phyloP scores from a whole-genome alignment of 192 early-diverging fungal species.

The Dissophora ornata region DNA sequence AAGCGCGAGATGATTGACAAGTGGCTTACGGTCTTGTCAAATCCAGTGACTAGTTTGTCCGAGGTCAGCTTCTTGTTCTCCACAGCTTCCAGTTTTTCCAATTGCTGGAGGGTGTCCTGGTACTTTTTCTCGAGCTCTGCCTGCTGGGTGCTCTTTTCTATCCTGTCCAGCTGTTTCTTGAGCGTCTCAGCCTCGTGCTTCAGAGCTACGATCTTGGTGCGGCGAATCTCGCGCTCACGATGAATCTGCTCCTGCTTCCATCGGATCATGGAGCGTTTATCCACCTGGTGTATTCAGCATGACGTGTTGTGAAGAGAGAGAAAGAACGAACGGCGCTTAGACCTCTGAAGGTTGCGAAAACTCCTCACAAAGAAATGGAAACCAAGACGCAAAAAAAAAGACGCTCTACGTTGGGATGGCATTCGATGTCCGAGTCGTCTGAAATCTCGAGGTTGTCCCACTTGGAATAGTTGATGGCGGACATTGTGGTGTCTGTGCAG shows the following conservation, averaged over 20 bases:
- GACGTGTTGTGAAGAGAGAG: too few species aligned
- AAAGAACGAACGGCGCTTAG: too few species aligned
- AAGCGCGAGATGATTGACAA: too few species aligned
- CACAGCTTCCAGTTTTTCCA: constrained; percentile 68
- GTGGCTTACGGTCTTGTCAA: constrained; percentile 69
- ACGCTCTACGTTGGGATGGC: constrained; percentile 85
- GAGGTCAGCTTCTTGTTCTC: constrained; percentile 75
- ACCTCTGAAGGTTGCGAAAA: too few species aligned
- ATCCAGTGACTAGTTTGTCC: constrained; percentile 74
- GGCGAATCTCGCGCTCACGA: constrained; percentile 82
- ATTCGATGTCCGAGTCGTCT: constrained; percentile 97
- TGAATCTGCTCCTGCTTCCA: constrained; percentile 94
- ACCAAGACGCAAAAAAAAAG: too few species aligned
- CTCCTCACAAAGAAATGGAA: too few species aligned
- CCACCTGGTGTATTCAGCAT: too few species aligned
- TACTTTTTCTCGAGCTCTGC: constrained; percentile 44
- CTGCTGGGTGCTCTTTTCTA: constrained; percentile 41
- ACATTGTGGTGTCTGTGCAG: constrained; percentile 15
- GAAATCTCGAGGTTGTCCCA: constrained; percentile 97
- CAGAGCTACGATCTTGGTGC: constrained; percentile 66
- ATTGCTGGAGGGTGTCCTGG: constrained; percentile 56
- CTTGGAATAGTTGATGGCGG: constrained; percentile 87
- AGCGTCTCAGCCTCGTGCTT: constrained; percentile 52
- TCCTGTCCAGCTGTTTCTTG: constrained; percentile 59
- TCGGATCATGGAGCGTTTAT: constrained; percentile 89